Base-by-base conservation (phyloP, 352 stramenopile genomes). In the Pythium sp. region DNA sequence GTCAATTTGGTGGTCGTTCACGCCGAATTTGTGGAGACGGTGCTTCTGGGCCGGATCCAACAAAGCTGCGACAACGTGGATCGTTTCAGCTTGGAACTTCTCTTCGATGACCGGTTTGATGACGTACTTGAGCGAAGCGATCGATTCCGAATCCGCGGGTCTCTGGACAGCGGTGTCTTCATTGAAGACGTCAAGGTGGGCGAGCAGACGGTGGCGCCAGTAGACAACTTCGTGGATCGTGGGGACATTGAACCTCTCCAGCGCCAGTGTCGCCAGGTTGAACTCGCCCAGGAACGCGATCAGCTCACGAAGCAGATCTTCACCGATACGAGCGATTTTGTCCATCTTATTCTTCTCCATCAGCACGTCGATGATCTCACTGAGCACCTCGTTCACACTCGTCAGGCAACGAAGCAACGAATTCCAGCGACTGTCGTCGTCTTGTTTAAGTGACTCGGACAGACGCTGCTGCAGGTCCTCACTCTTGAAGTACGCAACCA, bases 21-120 rank as follows among this genome's bases (percentile, higher is more conserved):
- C 22, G 26, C 54, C 54, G 14, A 59, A 59, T 11, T 59, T 59
- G 24, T n/a, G 30, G 6, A 38, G 14, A 9, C 54, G 54, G 2
- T 59, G 54, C 15, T 59, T 59, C 28, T 59, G 54, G 7, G 54
- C 54, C 7, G 54, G 54, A n/a, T 59, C 54, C 54, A 59, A 18
- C 54, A 59, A 8, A 32, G 54, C 28, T 22, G 54, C 54, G 28
- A 59, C 54, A 28, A 59, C n/a, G 54, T 59, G 28, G 14, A 41
- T 38, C 54, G 28, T n/a, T 11, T 59, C 28, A 15, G 24, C 4
- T 26, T 12, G 26, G 4, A 59, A 59, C 14, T 59, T n/a, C 24
- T 59, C 32, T 28, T 59, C 54, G 15, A 41, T n/a, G 9, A 38
- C 41, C 15, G 54, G 54, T n/a, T 22, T 24, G 15, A 59, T 22